Evolutionary conservation across 2,329 filamentous ascomycete species (phyloP).

Genomic region (Aspergillus sergii): DNA sequence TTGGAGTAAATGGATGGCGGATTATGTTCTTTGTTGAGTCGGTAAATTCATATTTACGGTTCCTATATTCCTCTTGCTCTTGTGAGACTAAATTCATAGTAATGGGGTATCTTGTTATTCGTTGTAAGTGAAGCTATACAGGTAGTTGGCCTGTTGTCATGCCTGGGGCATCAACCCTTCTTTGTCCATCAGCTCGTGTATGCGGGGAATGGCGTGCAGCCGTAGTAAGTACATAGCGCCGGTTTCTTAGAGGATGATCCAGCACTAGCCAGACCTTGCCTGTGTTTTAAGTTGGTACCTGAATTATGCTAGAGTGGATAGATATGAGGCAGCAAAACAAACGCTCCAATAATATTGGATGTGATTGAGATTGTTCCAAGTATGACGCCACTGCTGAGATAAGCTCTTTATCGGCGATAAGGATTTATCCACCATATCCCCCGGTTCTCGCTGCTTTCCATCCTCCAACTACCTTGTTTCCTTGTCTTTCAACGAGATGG

Average conservation of each 20-base stretch:
- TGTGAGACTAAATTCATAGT: background rate
- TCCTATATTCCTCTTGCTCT: background rate
- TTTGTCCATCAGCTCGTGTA: background rate
- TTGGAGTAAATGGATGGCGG: too few relatives aligned
- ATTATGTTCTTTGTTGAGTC: background rate
- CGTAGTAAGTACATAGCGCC: background rate
- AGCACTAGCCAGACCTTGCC: too few relatives aligned
- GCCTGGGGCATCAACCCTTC: background rate
- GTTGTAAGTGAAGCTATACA: too few relatives aligned
- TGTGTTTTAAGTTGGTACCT: background rate
- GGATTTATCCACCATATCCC: background rate
- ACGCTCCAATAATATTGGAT: background rate
- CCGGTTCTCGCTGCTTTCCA: background rate
- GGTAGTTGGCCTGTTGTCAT: too few relatives aligned
- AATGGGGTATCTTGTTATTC: too few relatives aligned
- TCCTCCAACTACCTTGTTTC: background rate
- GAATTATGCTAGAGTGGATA: background rate
- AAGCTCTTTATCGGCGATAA: slow-evolving; percentile 15
- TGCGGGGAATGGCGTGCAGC: background rate
- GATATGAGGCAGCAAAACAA: background rate
- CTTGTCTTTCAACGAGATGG: background rate
- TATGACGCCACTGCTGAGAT: slow-evolving; percentile 24
- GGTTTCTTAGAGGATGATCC: too few relatives aligned
- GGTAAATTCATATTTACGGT: background rate
- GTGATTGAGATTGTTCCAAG: background rate